Base-by-base conservation (phyloP, 2,329 filamentous ascomycete species). In the Diaporthe velutina region DNA sequence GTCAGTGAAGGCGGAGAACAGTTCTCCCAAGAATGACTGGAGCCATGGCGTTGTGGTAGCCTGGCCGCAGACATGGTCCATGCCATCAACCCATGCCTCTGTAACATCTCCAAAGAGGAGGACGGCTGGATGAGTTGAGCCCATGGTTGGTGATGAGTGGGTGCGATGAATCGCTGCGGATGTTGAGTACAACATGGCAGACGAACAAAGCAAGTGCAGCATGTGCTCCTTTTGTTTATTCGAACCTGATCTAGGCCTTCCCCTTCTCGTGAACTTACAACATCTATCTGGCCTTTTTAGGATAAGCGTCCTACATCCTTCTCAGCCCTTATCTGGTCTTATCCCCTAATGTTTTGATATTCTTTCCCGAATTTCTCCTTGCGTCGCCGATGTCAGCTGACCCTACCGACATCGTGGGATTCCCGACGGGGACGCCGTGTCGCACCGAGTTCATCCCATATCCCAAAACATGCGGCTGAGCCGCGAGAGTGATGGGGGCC, bases 51-150 rank as follows among this genome's bases (percentile, higher is more conserved):
- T 67, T 15, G 61, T 67, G 42, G 42, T 48, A 35, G 61, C 61
- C 42, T 67, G 28, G 61, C 61, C 48, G 10, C 61, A 67, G 15
- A 67, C 61, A 52, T 67, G 52, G 28, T 67, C 61, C 61, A 67
- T 67, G 42, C 61, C 61, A 50, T 67, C 61, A 33, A 52, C 61
- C 61, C 61, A 67, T 50, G 61, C 61, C 42, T 67, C 61, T 35
- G 61, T 67, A 15, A 67, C 61, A 38, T 67, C 61, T 42, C 61
- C 61, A 67, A 67, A 67, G 42, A 67, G 61, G 61, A 67, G 61
- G 30, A 67, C 61, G 30, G 61, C 33, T 4, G 61, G 61, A 35
- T 67, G 42, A 50, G 61, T 67, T 52, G 61, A 50, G 42, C 42
- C 61, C 61, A 67, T 67, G 22, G 42, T 67, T 50, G 28, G 30